Percentiles rank a stretch among this genome's conserved stretches.
Evolutionary conservation across 441 rosid genomes (phyloP).

Genomic region (Populus hybrid): DNA sequence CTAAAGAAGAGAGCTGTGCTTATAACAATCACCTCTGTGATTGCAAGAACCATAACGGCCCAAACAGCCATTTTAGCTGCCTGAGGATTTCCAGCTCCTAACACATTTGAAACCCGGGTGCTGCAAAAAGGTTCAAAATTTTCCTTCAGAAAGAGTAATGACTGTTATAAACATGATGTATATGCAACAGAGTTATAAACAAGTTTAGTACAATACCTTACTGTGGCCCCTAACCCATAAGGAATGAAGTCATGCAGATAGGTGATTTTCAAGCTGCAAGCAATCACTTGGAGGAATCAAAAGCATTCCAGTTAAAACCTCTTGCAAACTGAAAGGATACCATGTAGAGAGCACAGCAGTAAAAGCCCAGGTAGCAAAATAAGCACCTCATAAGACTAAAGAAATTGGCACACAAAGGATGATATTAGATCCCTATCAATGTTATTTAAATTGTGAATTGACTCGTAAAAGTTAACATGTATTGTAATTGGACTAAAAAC

Average conservation of each 20-base stretch:
- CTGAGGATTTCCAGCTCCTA: constrained; percentile 36
- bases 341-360: constrained; percentile 33
- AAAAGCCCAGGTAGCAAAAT: constrained; percentile 30
- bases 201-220: constrained; percentile 18
- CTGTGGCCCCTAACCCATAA: constrained; percentile 34
- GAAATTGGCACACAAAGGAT: background rate
- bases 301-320: background rate
- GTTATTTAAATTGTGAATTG: no score
- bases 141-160: background rate
- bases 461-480: no score
- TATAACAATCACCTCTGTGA: constrained; percentile 18
- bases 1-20: constrained; percentile 23
- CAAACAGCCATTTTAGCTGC: constrained; percentile 28
- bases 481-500: no score
- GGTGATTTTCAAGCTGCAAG: constrained; percentile 27
- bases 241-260: constrained; percentile 28
- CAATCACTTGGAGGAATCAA: background rate
- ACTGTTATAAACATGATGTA: background rate
- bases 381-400: constrained; percentile 30
- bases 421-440: background rate
- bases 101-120: constrained; percentile 38
- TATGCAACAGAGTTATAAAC: background rate
- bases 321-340: constrained; percentile 6
- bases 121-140: constrained; percentile 15
- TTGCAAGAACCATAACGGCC: constrained; percentile 19